phyloP scores from a whole-genome alignment of 306 rosid genomes.

The Dryas octopetala region DNA sequence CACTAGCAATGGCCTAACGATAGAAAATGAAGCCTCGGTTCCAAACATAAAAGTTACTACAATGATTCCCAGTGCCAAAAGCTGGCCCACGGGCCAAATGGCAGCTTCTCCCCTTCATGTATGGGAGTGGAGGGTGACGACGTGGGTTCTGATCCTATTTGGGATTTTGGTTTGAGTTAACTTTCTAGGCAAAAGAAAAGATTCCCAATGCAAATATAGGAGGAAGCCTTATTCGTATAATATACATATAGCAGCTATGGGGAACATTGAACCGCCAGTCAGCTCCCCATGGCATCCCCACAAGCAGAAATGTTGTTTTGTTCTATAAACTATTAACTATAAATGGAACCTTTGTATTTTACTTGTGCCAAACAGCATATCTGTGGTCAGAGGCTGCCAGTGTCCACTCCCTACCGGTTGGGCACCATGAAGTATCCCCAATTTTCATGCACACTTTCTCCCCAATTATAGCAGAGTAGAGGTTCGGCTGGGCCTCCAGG shows the following conservation, averaged over 20 bases:
- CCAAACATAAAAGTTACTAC: background rate
- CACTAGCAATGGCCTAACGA: background rate
- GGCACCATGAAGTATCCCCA: slow-evolving; percentile 87
- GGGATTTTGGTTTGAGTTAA: background rate
- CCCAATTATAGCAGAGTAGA: slow-evolving; percentile 82
- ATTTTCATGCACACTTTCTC: slow-evolving; percentile 84
- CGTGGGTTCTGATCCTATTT: background rate
- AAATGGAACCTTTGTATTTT: background rate
- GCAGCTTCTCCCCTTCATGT: background rate
- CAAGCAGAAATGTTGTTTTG: background rate
- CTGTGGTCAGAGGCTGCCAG: slow-evolving; percentile 67
- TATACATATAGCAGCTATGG: background rate
- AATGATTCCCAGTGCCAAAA: background rate
- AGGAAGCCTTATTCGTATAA: background rate
- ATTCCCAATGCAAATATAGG: background rate
- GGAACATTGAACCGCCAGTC: background rate
- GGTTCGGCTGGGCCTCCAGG: slow-evolving; percentile 70
- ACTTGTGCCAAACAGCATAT: slow-evolving; percentile 87
- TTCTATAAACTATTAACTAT: background rate
- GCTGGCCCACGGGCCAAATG: background rate
- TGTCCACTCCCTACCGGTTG: slow-evolving; percentile 74
- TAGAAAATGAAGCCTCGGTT: background rate
- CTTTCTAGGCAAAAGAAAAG: background rate
- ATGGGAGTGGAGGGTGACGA: background rate
- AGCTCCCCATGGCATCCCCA: background rate